These are phyloP conservation scores for Myotisia sp. DNA, from an alignment of 2,329 filamentous ascomycete species.

Conservation along the genomic window DNA sequence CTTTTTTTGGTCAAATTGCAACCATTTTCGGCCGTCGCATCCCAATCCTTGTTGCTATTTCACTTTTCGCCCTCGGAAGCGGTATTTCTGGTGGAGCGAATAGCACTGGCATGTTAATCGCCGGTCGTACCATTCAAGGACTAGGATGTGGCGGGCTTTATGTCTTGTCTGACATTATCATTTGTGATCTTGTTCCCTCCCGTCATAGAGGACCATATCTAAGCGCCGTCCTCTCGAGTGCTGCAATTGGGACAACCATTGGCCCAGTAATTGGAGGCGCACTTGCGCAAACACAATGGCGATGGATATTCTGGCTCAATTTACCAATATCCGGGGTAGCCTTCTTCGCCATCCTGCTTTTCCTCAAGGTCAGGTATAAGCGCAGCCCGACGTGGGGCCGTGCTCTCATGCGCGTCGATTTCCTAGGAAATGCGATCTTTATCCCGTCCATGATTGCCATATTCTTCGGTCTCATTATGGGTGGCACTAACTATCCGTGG, in stretches of 20 bases:
- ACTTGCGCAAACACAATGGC: constrained; percentile 12
- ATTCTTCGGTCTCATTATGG: constrained; percentile 6
- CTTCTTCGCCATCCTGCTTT: constrained; percentile 21
- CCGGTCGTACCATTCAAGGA: constrained; percentile 37
- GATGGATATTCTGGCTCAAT: constrained; percentile 12
- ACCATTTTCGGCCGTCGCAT: constrained; percentile 39
- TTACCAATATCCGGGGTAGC: constrained; percentile 5
- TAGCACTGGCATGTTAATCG: constrained; percentile 31
- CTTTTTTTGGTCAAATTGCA: constrained; percentile 37
- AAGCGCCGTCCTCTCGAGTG: constrained; percentile 24
- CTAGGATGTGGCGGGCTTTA: constrained; percentile 36
- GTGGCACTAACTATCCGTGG: constrained; percentile 6
- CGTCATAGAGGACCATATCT: constrained; percentile 29
- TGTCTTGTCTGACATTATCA: constrained; percentile 35
- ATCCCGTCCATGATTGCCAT: constrained; percentile 4
- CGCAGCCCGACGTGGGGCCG: constrained; percentile 20
- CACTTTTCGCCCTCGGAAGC: constrained; percentile 38
- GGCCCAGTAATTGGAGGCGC: constrained; percentile 13
- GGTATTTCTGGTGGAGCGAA: constrained; percentile 37
- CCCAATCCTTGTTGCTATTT: constrained; percentile 27
- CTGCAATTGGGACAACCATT: constrained; percentile 29
- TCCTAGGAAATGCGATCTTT: constrained; percentile 4
- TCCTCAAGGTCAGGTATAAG: constrained; percentile 27
- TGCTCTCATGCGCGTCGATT: constrained; percentile 13
- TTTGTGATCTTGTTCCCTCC: constrained; percentile 39